phyloP scores from a whole-genome alignment of 352 stramenopile species.

The Phytopythium montanum region DNA sequence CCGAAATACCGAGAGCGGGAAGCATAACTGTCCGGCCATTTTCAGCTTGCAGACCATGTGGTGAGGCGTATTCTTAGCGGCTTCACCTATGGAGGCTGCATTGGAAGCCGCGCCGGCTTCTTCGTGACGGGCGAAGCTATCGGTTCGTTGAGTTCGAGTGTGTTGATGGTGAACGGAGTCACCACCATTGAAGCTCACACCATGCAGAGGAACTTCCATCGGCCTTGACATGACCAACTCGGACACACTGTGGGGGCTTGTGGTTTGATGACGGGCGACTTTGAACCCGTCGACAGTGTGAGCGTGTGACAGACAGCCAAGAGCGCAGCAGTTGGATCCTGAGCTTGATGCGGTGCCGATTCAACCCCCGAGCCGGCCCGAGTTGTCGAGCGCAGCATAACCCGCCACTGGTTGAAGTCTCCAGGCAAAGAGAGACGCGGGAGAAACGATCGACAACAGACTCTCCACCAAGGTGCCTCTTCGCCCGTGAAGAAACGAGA shows the following conservation, averaged over 20 bases:
- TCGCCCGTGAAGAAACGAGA: neutral
- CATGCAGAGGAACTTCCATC: too few species aligned
- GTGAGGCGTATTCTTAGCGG: neutral
- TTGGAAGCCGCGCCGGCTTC: too few species aligned
- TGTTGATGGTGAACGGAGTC: neutral
- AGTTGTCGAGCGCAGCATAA: neutral
- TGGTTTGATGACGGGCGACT: too few species aligned
- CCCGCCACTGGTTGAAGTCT: neutral
- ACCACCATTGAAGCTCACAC: neutral
- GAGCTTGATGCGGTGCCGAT: neutral
- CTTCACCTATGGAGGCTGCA: neutral
- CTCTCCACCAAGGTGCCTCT: conserved; percentile 2
- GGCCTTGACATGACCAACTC: too few species aligned
- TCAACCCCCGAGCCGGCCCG: neutral
- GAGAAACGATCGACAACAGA: neutral
- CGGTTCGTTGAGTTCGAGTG: neutral
- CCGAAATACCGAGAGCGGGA: conserved; percentile 3
- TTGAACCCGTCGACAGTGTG: too few species aligned
- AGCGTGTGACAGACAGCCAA: too few species aligned
- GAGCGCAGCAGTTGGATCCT: neutral
- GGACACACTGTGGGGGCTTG: too few species aligned
- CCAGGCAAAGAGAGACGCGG: neutral
- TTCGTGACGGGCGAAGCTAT: neutral
- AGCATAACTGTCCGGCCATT: conserved; percentile 2
- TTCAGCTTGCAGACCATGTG: neutral